Conservation (phyloP, 805 yeast species). For the Kregervanrija pseudodelftensis region DNA sequence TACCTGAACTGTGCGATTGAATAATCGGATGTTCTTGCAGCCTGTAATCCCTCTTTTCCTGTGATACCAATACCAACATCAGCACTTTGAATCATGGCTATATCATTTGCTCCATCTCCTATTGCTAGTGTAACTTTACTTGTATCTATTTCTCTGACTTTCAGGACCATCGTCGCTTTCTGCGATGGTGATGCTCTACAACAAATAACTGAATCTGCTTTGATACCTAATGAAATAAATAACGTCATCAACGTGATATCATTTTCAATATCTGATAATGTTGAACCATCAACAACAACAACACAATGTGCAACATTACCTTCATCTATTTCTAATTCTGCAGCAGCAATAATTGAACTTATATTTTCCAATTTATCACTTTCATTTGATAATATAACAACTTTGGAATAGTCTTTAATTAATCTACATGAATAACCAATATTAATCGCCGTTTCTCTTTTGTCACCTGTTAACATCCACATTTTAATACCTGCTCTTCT, state of each 20-base stretch:
- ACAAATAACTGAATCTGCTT: constrained; percentile 85
- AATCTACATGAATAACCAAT: constrained; percentile 92
- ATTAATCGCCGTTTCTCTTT: constrained; percentile 94
- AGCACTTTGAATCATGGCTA: constrained; percentile 98
- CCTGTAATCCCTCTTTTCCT: constrained; percentile 95
- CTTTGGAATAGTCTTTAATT: constrained; percentile 88
- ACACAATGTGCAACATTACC: constrained; percentile 91
- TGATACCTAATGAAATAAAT: constrained; percentile 78
- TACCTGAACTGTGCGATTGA: constrained; percentile 92
- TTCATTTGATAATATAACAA: constrained; percentile 51
- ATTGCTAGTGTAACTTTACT: constrained; percentile 83
- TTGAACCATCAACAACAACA: constrained; percentile 89
- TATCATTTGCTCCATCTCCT: constrained; percentile 99
- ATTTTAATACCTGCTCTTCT: constrained; percentile 88
- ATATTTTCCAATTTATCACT: constrained; percentile 40
- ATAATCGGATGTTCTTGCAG: constrained; percentile 91
- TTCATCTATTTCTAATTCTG: constrained; percentile 62
- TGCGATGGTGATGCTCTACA: constrained; percentile 98
- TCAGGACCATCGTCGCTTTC: constrained; percentile 81
- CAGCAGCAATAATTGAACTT: constrained; percentile 62
- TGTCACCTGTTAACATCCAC: constrained; percentile 99
- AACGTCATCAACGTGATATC: constrained; percentile 67
- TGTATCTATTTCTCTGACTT: constrained; percentile 65
- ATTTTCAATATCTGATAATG: constrained; percentile 63
- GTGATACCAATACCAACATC: constrained; percentile 97